Conservation (phyloP, 2,329 filamentous ascomycete species). For the Xylaria sp. region DNA sequence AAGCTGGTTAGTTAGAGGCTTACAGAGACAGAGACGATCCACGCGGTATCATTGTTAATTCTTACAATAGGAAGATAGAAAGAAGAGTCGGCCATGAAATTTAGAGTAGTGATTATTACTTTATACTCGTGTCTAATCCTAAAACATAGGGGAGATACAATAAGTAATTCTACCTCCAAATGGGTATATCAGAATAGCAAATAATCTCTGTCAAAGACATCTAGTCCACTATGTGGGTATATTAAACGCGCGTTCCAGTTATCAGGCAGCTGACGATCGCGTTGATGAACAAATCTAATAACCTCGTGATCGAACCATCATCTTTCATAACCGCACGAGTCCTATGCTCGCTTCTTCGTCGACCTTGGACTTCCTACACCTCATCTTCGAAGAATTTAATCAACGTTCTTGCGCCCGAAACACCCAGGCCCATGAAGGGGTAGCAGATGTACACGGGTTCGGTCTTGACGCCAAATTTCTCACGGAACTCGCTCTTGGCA, state of each 20-base stretch:
- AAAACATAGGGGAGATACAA: constrained; percentile 4
- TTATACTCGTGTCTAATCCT: constrained; percentile 19
- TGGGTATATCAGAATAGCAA: constrained; percentile 33
- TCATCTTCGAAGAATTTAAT: constrained; percentile 87
- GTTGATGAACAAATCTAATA: constrained; percentile 20
- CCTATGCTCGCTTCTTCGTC: background rate
- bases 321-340: background rate
- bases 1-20: background rate
- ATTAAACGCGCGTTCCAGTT: constrained; percentile 19
- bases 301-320: background rate
- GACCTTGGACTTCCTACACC: constrained; percentile 43
- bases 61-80: background rate
- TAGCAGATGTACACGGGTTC: constrained; percentile 92
- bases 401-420: constrained; percentile 84
- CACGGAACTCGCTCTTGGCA: constrained; percentile 86
- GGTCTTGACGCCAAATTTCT: constrained; percentile 87
- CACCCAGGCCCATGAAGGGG: constrained; percentile 84
- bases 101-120: constrained; percentile 21
- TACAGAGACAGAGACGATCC: too few species aligned
- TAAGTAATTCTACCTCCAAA: constrained; percentile 24
- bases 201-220: background rate
- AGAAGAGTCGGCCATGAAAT: background rate
- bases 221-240: constrained; percentile 14
- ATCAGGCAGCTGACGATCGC: constrained; percentile 2
- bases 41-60: too few species aligned